Evolutionary conservation across 2,329 filamentous ascomycete genomes (phyloP).

Genomic region (Penicillium paneum): DNA sequence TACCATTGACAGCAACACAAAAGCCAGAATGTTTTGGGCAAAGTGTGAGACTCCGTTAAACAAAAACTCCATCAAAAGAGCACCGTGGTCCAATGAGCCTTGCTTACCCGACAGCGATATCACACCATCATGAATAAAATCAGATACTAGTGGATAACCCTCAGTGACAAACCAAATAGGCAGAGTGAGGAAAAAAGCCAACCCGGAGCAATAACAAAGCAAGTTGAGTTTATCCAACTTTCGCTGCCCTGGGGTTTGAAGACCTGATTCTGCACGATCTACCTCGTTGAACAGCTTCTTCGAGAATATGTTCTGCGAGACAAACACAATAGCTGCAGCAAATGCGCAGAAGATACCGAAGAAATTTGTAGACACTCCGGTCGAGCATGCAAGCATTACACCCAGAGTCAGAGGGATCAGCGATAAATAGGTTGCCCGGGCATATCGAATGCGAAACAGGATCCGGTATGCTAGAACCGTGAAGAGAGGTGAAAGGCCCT

Average conservation of each 20-base stretch:
- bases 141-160: slow-evolving; percentile 70
- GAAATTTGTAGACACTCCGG: slow-evolving; percentile 83
- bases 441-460: slow-evolving; percentile 85
- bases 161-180: slow-evolving; percentile 95
- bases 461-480: slow-evolving; percentile 91
- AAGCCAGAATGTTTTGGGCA: slow-evolving; percentile 91
- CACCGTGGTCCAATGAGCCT: slow-evolving; percentile 64
- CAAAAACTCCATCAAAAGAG: slow-evolving; percentile 73
- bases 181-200: slow-evolving; percentile 82
- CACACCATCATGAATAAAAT: slow-evolving; percentile 77
- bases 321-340: slow-evolving; percentile 87
- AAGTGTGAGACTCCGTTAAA: slow-evolving; percentile 99
- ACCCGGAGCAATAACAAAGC: slow-evolving; percentile 90
- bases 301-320: slow-evolving; percentile 97
- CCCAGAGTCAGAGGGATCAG: slow-evolving; percentile 86
- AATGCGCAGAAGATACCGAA: slow-evolving; percentile 88
- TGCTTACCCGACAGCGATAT: slow-evolving; percentile 74
- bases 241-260: slow-evolving; percentile 57
- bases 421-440: slow-evolving; percentile 79
- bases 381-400: slow-evolving; percentile 95
- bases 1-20: slow-evolving; percentile 85
- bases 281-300: slow-evolving; percentile 97
- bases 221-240: slow-evolving; percentile 97
- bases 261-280: slow-evolving; percentile 75
- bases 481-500: slow-evolving; percentile 91